Evolutionary conservation across 2,329 filamentous ascomycete genomes (phyloP).

Genomic region (Calonectria montana): DNA sequence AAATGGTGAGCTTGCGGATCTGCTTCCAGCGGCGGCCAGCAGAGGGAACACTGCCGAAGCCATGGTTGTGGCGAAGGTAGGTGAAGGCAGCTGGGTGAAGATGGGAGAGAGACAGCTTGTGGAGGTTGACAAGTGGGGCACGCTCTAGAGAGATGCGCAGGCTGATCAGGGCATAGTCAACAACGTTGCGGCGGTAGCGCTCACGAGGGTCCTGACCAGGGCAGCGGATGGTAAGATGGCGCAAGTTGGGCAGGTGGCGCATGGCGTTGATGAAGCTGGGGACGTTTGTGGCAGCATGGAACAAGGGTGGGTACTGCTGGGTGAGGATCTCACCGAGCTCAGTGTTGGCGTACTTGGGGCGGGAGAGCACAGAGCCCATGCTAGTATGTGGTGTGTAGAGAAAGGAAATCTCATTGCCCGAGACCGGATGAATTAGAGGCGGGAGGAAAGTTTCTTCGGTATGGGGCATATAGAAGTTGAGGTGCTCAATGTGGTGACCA

Average conservation of each 20-base stretch:
- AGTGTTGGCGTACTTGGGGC: constrained; percentile 82
- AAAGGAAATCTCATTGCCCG: constrained; percentile 82
- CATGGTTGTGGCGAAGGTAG: constrained; percentile 80
- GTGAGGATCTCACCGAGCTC: constrained; percentile 85
- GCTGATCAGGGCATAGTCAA: constrained; percentile 91
- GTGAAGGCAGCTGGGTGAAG: constrained; percentile 82
- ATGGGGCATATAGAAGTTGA: constrained; percentile 83
- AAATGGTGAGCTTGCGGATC: constrained; percentile 78
- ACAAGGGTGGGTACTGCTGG: constrained; percentile 88
- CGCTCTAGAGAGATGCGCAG: constrained; percentile 86
- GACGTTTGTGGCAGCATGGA: constrained; percentile 90
- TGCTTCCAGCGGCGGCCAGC: constrained; percentile 81
- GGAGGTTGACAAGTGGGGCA: constrained; percentile 72
- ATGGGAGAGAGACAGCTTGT: constrained; percentile 76
- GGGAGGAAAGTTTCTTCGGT: constrained; percentile 83
- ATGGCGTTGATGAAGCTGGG: constrained; percentile 84
- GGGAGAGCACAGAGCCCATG: constrained; percentile 68
- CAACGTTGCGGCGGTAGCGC: constrained; percentile 79
- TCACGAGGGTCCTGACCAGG: constrained; percentile 77
- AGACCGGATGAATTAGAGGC: constrained; percentile 82
- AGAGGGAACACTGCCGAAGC: constrained; percentile 79
- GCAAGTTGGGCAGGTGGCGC: constrained; percentile 74
- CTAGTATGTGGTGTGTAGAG: constrained; percentile 83
- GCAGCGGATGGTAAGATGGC: constrained; percentile 81
- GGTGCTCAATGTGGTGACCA: constrained; percentile 80